Conservation (phyloP, 2,329 filamentous ascomycete genomes). For the Xylariaceae sp. region DNA sequence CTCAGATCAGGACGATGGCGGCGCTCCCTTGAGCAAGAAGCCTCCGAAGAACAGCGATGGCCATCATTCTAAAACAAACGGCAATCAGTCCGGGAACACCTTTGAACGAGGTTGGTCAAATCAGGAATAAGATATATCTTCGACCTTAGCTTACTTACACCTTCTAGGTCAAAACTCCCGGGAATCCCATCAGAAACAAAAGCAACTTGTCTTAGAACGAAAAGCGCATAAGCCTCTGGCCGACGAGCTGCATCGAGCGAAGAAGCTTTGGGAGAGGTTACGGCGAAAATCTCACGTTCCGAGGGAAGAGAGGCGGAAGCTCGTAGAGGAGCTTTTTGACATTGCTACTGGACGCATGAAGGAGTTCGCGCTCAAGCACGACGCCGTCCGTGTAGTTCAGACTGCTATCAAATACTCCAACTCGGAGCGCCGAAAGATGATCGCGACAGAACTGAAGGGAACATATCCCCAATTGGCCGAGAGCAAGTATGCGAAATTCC, state of each 20-base stretch:
- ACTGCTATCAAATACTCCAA: constrained; percentile 96
- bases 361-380: constrained; percentile 98
- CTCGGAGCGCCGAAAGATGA: constrained; percentile 79
- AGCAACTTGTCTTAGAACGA: constrained; percentile 81
- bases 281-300: constrained; percentile 92
- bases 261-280: constrained; percentile 96
- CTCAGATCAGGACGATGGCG: constrained; percentile 58
- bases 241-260: constrained; percentile 83
- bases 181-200: constrained; percentile 93
- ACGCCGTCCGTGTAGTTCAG: constrained; percentile 94
- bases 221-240: constrained; percentile 92
- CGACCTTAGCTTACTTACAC: constrained; percentile 25
- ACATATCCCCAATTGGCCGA: constrained; percentile 84
- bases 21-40: constrained; percentile 49
- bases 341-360: constrained; percentile 91
- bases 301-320: constrained; percentile 80
- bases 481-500: constrained; percentile 95
- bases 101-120: constrained; percentile 46
- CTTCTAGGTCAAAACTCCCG: constrained; percentile 65
- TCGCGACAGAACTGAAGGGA: constrained; percentile 83
- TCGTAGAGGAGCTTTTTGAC: constrained; percentile 86
- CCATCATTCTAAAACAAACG: constrained; percentile 36
- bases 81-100: constrained; percentile 40
- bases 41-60: constrained; percentile 39
- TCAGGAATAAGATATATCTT: background rate